These are phyloP conservation scores for Spergularia marina DNA, from an alignment of 148 eudicot genomes.

Conservation along the genomic window DNA sequence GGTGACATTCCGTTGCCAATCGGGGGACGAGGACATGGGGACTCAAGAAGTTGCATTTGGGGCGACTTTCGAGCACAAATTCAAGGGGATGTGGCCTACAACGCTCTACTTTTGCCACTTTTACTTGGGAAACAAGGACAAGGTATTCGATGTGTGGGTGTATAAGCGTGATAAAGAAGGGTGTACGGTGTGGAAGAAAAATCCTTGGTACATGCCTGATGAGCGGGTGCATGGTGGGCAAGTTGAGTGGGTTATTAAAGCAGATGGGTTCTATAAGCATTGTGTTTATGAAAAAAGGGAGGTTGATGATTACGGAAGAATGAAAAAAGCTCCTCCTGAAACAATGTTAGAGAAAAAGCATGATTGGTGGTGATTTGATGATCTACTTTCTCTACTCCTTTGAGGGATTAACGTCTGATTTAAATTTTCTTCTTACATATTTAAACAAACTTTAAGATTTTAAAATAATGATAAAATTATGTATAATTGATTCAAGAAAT, in stretches of 20 bases:
- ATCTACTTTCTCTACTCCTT: too few species aligned
- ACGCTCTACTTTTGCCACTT: constrained; percentile 18
- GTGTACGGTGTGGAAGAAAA: neutral
- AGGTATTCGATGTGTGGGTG: constrained; percentile 5
- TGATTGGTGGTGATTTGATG: neutral
- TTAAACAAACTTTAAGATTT: too few species aligned
- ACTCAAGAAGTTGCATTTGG: neutral
- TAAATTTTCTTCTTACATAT: too few species aligned
- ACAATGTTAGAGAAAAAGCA: neutral
- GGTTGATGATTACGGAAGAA: neutral
- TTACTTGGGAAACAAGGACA: constrained; percentile 12
- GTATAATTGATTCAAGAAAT: too few species aligned
- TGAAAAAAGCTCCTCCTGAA: neutral
- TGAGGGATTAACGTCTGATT: too few species aligned
- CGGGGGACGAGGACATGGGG: neutral
- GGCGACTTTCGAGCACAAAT: neutral
- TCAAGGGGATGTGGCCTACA: neutral
- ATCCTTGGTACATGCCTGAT: constrained; percentile 9
- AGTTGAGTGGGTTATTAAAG: constrained; percentile 8
- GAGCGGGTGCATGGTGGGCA: constrained; percentile 4
- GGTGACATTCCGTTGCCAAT: constrained; percentile 2
- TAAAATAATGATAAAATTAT: too few species aligned
- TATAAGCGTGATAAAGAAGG: constrained; percentile 5
- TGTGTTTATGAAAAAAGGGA: constrained; percentile 13
- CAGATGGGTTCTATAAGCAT: constrained; percentile 9